Conservation (phyloP, 495 filamentous ascomycete genomes). For the Penicillium antarcticum region DNA sequence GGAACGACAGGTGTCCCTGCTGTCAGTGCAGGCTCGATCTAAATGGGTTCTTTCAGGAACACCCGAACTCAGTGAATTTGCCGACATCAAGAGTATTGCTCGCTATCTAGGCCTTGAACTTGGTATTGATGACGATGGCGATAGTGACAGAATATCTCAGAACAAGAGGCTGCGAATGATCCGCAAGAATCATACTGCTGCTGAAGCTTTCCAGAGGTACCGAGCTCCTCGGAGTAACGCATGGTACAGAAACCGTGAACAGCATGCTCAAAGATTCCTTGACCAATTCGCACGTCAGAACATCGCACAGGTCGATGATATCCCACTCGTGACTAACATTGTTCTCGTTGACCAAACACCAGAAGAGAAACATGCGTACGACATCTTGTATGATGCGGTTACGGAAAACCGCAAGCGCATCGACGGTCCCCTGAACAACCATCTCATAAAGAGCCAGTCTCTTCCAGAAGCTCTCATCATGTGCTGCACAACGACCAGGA, state of each 20-base stretch:
- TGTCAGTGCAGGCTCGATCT: slow-evolving; percentile 41
- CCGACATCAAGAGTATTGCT: slow-evolving; percentile 57
- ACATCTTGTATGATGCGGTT: slow-evolving; percentile 43
- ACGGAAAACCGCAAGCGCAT: slow-evolving; percentile 27
- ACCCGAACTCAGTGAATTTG: slow-evolving; percentile 54
- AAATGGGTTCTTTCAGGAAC: slow-evolving; percentile 71
- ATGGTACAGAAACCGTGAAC: slow-evolving; percentile 50
- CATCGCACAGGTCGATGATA: slow-evolving; percentile 42
- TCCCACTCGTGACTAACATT: slow-evolving; percentile 35
- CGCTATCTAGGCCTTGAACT: slow-evolving; percentile 52
- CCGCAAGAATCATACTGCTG: slow-evolving; percentile 27
- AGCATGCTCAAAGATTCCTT: slow-evolving; percentile 51
- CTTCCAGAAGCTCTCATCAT: slow-evolving; percentile 48
- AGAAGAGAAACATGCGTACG: slow-evolving; percentile 44
- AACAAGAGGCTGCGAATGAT: slow-evolving; percentile 28
- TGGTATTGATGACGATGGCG: slow-evolving; percentile 48
- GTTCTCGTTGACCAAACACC: slow-evolving; percentile 35
- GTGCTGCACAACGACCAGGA: slow-evolving; percentile 33
- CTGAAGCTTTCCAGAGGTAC: slow-evolving; percentile 48
- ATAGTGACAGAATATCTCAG: slow-evolving; percentile 28
- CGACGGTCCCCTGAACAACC: slow-evolving; percentile 32
- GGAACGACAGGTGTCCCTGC: slow-evolving; percentile 26
- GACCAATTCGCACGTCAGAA: slow-evolving; percentile 53
- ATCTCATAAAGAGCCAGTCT: slow-evolving; percentile 37
- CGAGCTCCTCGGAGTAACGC: slow-evolving; percentile 38